These are phyloP conservation scores for Chlorophyllum brunneum DNA, from an alignment of 768 basidiomycete species.

Conservation along the genomic window DNA sequence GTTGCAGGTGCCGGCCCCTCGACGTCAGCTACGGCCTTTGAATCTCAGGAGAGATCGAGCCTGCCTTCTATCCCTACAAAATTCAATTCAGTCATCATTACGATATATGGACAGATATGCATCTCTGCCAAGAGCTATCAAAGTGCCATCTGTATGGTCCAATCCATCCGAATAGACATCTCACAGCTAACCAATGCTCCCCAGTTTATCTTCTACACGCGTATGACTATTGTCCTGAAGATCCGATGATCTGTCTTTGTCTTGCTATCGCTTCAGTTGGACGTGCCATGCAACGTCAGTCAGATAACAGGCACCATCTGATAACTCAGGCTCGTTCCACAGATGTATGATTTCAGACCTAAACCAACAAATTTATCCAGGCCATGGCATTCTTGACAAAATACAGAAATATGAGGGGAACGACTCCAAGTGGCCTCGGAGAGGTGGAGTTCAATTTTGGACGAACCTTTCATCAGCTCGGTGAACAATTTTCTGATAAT, in stretches of 20 bases:
- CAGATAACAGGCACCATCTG: conserved; percentile 90
- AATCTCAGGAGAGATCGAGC: conserved; percentile 11
- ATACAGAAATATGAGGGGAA: conserved; percentile 66
- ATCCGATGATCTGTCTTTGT: conserved; percentile 82
- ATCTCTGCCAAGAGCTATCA: conserved; percentile 86
- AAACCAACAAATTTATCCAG: conserved; percentile 32
- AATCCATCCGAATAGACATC: neutral
- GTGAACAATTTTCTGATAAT: conserved; percentile 35
- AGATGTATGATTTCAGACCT: neutral
- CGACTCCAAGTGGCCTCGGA: conserved; percentile 38
- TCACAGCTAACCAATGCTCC: neutral
- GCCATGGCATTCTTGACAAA: conserved; percentile 80
- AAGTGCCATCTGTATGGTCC: conserved; percentile 76
- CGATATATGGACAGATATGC: conserved; percentile 81
- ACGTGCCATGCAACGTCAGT: conserved; percentile 89
- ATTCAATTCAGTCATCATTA: conserved; percentile 64
- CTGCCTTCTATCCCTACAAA: conserved; percentile 54
- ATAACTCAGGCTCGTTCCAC: conserved; percentile 53
- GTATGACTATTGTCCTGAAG: conserved; percentile 77
- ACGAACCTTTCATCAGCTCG: conserved; percentile 88
- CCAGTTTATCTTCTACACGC: conserved; percentile 88
- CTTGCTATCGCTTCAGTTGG: conserved; percentile 85
- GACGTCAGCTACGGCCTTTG: neutral
- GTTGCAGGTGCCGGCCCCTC: conserved; percentile 18
- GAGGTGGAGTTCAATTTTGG: conserved; percentile 96